phyloP scores from a whole-genome alignment of 2,329 filamentous ascomycete genomes.

The Cytospora piceicola region DNA sequence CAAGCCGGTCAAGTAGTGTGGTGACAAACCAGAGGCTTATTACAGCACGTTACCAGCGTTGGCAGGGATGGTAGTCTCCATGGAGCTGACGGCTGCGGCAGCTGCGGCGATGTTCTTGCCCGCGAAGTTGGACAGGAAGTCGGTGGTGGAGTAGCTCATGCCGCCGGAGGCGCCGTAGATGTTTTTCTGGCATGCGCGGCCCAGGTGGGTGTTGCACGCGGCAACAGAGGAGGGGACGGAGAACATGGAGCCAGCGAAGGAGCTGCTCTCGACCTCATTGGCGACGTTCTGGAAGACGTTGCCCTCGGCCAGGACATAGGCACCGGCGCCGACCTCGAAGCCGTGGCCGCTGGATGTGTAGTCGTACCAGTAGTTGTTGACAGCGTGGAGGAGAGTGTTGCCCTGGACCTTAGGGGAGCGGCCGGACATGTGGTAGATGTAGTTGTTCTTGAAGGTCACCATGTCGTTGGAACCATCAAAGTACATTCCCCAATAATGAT shows the following conservation, averaged over 20 bases:
- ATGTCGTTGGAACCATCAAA: constrained; percentile 57
- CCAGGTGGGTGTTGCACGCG: constrained; percentile 49
- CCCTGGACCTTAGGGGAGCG: constrained; percentile 61
- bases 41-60: constrained; percentile 27
- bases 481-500: constrained; percentile 66
- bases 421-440: constrained; percentile 62
- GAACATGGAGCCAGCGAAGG: constrained; percentile 33
- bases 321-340: constrained; percentile 54
- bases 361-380: constrained; percentile 66
- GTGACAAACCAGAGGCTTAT: not conserved
- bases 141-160: constrained; percentile 23
- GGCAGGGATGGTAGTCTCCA: constrained; percentile 22
- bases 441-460: constrained; percentile 64
- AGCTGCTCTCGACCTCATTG: constrained; percentile 43
- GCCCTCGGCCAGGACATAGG: constrained; percentile 57
- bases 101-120: constrained; percentile 31
- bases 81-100: constrained; percentile 16
- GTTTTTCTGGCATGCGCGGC: constrained; percentile 56
- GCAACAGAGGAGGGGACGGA: constrained; percentile 38
- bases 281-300: constrained; percentile 61
- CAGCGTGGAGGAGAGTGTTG: constrained; percentile 60
- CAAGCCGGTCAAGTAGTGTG: not conserved
- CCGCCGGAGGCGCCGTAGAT: constrained; percentile 31
- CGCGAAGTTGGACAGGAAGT: constrained; percentile 30
- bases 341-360: constrained; percentile 53